phyloP scores from a whole-genome alignment of 371 early-diverging fungal genomes.

The Saksenaea oblongispora region DNA sequence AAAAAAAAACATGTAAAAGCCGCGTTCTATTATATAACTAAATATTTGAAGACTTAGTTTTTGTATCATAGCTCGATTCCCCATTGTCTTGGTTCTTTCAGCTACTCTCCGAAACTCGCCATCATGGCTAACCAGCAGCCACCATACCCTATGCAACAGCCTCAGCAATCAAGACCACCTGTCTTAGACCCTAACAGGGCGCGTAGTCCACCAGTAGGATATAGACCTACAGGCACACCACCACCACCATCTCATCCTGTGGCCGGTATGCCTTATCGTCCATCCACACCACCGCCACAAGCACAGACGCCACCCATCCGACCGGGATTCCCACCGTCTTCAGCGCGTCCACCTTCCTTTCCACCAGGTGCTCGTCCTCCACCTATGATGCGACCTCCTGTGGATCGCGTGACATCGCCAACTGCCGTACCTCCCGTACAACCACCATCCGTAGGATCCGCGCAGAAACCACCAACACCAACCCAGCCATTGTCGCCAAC shows the following conservation, averaged over 20 bases:
- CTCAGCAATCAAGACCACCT: slow-evolving; percentile 29
- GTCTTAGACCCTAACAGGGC: slow-evolving; percentile 23
- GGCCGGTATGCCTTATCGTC: slow-evolving; percentile 12
- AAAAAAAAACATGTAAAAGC: background rate
- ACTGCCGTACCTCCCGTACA: background rate
- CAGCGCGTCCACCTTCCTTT: slow-evolving; percentile 10
- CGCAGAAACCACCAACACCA: slow-evolving; percentile 1
- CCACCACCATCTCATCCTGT: slow-evolving; percentile 17
- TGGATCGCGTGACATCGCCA: slow-evolving; percentile 5
- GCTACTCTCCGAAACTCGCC: background rate
- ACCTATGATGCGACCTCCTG: slow-evolving; percentile 26
- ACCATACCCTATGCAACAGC: slow-evolving; percentile 21
- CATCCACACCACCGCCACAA: slow-evolving; percentile 13
- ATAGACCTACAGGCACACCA: slow-evolving; percentile 15
- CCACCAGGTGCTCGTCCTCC: slow-evolving; percentile 31
- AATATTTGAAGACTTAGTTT: background rate
- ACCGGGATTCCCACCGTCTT: slow-evolving; percentile 15
- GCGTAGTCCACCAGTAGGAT: slow-evolving; percentile 8
- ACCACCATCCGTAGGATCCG: slow-evolving; percentile 1
- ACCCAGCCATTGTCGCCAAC: slow-evolving; percentile 8
- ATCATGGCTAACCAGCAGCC: slow-evolving; percentile 23
- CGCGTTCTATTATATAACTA: background rate
- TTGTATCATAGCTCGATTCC: slow-evolving; percentile 1
- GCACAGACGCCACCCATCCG: slow-evolving; percentile 5
- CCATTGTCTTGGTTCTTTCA: background rate